phyloP scores from a whole-genome alignment of 108 stramenopile species.

The Parietichytrium sp. region DNA sequence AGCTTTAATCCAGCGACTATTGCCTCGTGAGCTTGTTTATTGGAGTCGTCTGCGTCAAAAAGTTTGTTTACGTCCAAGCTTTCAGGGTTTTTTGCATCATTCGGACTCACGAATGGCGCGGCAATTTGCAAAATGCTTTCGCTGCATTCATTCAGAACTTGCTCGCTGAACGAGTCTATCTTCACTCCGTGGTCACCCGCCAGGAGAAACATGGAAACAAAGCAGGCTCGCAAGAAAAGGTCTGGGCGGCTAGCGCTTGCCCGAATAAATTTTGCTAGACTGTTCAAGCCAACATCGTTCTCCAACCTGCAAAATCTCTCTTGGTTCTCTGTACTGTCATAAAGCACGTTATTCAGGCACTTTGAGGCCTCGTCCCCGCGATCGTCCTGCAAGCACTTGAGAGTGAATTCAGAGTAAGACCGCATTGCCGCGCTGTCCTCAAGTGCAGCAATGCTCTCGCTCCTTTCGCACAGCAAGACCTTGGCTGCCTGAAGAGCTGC shows the following conservation, averaged over 20 bases:
- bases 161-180: not conserved
- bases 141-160: not conserved
- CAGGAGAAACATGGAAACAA: not conserved
- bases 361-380: not conserved
- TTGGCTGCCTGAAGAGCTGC: not conserved
- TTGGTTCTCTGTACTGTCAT: not conserved
- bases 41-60: not conserved
- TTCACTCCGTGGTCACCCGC: not conserved
- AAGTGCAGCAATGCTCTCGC: not conserved
- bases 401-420: not conserved
- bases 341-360: constrained; percentile 9
- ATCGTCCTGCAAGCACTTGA: not conserved
- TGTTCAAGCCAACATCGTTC: not conserved
- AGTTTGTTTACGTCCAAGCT: not conserved
- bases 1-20: not conserved
- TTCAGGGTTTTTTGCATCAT: not conserved
- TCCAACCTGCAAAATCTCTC: not conserved
- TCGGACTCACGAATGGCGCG: not conserved
- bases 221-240: not conserved
- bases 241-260: not conserved
- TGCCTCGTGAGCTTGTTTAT: not conserved
- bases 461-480: not conserved
- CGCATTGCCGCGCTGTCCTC: not conserved
- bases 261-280: not conserved
- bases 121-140: not conserved